Evolutionary conservation across 2,329 filamentous ascomycete genomes (phyloP).

Genomic region (Neonectria magnoliae): DNA sequence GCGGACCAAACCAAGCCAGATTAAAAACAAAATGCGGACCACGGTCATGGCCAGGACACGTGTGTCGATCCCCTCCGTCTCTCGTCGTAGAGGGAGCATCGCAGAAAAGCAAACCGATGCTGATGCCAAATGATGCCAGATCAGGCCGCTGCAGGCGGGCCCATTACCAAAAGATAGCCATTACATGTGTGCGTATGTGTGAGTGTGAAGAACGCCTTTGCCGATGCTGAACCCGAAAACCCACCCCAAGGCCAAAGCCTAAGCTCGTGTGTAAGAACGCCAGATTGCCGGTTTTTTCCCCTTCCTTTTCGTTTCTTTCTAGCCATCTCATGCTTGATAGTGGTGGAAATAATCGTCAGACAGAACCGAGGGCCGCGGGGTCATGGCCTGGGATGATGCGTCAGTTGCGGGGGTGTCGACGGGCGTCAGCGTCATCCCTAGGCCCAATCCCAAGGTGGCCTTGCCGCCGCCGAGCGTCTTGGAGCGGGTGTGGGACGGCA

Average conservation of each 20-base stretch:
- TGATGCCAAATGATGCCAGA: slow-evolving; percentile 31
- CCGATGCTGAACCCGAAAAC: slow-evolving; percentile 2
- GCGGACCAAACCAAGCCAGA: not conserved
- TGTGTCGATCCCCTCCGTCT: slow-evolving; percentile 3
- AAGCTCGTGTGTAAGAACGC: slow-evolving; percentile 29
- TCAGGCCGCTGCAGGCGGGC: slow-evolving; percentile 28
- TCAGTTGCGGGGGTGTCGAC: slow-evolving; percentile 37
- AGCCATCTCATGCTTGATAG: slow-evolving; percentile 30
- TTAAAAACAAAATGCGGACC: not conserved
- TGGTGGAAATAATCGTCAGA: slow-evolving; percentile 41
- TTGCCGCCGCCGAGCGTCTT: slow-evolving; percentile 46
- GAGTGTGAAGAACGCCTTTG: slow-evolving; percentile 16
- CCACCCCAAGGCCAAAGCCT: not conserved
- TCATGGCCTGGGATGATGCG: slow-evolving; percentile 23
- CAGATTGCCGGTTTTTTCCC: slow-evolving; percentile 27
- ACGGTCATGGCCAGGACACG: not conserved
- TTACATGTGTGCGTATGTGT: slow-evolving; percentile 7
- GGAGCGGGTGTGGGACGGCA: slow-evolving; percentile 48
- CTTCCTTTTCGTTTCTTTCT: slow-evolving; percentile 15
- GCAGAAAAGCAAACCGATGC: slow-evolving; percentile 28
- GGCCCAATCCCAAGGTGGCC: slow-evolving; percentile 35
- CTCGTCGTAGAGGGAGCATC: slow-evolving; percentile 21
- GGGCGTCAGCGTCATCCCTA: slow-evolving; percentile 42
- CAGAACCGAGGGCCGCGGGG: slow-evolving; percentile 33
- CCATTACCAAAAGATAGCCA: slow-evolving; percentile 16